Base-by-base conservation (phyloP, 805 yeast genomes). In the Blastobotrys terrestris region DNA sequence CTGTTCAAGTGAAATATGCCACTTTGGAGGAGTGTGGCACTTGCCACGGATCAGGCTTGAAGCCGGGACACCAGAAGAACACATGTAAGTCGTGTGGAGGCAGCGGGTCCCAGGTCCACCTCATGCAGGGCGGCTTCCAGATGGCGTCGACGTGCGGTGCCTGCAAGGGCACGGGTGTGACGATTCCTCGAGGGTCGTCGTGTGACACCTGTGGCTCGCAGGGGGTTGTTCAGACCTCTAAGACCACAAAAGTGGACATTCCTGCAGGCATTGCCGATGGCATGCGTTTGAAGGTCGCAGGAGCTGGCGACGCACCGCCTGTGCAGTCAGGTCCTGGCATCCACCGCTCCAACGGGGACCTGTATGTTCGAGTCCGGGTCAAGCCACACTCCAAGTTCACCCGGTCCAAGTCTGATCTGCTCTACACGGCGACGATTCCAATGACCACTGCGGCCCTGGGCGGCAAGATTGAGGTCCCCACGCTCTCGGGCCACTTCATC, bases 381-480 rank as follows among this genome's bases (percentile, higher is more conserved):
- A 75, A 78, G 59, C 83, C 83, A 31, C 97, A 94, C 67, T 77
- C 83, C 39, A 70, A 73, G 31, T 94, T 91, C 69, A 71, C 74
- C 26, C 78, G 96, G 48, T 74, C 74, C 35, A 84, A 85, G 39
- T 78, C 80, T 58, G 84, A 87, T 62, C 76, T 94, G 54, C 67
- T 85, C 53, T 78, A 81, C 63, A 74, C 76, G 22, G 80, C 83
- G 46, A 80, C 81, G 44, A 82, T 94, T 50, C 86, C 94, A 47
- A 86, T 89, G 82, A 94, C 99, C 1, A 94, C 99, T 0, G 99
- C 99, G 1, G 90, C 97, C 0, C 74, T 94, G 45, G 99, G 99
- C 55, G 99, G 99, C 40, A 82, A 80, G 45, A 78, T 94, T 19
- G 81, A 85, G 48, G 80, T 94, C n/a, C 98, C 98, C 35, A 92